Evolutionary conservation across 352 stramenopile species (phyloP).

Genomic region (Pythium grandisporangium): DNA sequence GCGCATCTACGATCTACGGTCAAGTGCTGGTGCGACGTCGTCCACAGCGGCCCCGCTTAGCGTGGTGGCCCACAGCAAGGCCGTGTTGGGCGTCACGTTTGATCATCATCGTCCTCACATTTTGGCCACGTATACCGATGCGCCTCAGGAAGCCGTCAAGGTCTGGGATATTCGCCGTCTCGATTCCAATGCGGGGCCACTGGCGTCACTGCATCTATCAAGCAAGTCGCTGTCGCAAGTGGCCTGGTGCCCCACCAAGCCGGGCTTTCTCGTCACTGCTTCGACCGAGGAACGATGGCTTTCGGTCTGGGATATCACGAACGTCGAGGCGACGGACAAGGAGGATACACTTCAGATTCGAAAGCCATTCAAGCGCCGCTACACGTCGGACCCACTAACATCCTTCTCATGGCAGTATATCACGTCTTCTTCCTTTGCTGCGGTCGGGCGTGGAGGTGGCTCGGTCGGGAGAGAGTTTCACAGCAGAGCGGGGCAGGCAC

Average conservation of each 20-base stretch:
- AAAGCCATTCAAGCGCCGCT: constrained; percentile 69
- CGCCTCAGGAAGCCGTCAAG: constrained; percentile 72
- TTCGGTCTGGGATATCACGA: constrained; percentile 75
- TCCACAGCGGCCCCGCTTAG: no score
- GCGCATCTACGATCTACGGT: constrained; percentile 71
- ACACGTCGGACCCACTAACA: constrained; percentile 62
- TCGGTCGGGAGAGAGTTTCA: no score
- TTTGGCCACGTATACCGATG: constrained; percentile 77
- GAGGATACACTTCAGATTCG: constrained; percentile 30
- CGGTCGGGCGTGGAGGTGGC: no score
- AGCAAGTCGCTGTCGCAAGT: constrained; percentile 73
- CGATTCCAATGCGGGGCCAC: constrained; percentile 43
- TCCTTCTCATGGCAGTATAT: constrained; percentile 82
- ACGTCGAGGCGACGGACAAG: constrained; percentile 24
- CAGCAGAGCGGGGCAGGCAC: no score
- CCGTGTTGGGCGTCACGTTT: constrained; percentile 73
- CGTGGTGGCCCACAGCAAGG: constrained; percentile 80
- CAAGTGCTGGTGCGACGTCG: constrained; percentile 27
- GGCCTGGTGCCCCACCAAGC: constrained; percentile 76
- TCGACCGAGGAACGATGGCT: constrained; percentile 76
- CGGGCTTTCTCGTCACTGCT: constrained; percentile 68
- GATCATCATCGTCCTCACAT: constrained; percentile 74
- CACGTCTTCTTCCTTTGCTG: not conserved
- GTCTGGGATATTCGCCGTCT: constrained; percentile 83
- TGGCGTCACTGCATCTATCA: constrained; percentile 63